Conservation (phyloP, 1,139 yeast genomes). For the Lodderomyces parapsilosis region DNA sequence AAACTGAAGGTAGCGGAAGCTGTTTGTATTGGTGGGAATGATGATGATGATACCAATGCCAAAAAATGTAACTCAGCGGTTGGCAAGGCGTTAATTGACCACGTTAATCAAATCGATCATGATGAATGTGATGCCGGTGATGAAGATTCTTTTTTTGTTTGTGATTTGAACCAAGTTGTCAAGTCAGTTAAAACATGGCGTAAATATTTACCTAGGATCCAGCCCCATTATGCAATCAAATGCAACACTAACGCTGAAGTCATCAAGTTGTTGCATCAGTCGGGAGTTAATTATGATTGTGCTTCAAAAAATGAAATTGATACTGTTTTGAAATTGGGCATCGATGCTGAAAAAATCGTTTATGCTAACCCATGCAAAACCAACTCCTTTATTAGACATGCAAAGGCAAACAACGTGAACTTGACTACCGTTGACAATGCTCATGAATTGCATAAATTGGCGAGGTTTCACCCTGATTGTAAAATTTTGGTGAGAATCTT, state of each 20-base stretch:
- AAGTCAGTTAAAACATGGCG: conserved; percentile 65
- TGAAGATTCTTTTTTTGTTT: conserved; percentile 85
- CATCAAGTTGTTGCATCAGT: conserved; percentile 51
- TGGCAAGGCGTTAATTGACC: conserved; percentile 41
- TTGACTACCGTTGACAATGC: conserved; percentile 89
- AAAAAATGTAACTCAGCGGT: conserved; percentile 17
- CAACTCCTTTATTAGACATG: conserved; percentile 73
- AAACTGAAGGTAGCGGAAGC: conserved; percentile 5
- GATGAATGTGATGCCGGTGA: conserved; percentile 72
- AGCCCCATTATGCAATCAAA: conserved; percentile 90
- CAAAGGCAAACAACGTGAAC: conserved; percentile 52
- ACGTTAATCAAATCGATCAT: conserved; percentile 49
- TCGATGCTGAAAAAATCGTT: conserved; percentile 64
- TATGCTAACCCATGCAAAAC: conserved; percentile 96
- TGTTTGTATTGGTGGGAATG: neutral
- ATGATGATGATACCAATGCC: conserved; percentile 7
- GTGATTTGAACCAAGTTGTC: conserved; percentile 74
- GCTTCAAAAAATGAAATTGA: conserved; percentile 88
- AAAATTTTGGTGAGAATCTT: conserved; percentile 75
- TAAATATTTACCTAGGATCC: conserved; percentile 63
- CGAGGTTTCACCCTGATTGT: conserved; percentile 64
- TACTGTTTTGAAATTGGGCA: conserved; percentile 59
- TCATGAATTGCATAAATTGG: conserved; percentile 78
- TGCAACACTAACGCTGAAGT: conserved; percentile 78
- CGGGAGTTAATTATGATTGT: conserved; percentile 87